Conservation (phyloP, 768 basidiomycete genomes). For the Roridomyces roridus region DNA sequence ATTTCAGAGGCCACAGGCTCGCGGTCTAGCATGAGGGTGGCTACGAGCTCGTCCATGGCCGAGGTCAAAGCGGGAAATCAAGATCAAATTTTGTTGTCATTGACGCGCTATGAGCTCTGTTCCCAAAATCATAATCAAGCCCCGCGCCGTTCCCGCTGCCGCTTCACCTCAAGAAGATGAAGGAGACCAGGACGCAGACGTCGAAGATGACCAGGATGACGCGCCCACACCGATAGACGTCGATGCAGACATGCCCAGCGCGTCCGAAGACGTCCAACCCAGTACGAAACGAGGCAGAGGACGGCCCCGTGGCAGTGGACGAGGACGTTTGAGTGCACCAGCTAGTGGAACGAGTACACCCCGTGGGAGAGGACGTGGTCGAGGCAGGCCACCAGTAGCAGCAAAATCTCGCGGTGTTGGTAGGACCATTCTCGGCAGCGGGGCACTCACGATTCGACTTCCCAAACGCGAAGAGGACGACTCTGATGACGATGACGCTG, state of each 20-base stretch:
- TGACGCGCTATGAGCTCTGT: conserved; percentile 17
- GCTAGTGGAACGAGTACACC: conserved; percentile 24
- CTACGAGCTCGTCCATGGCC: conserved; percentile 43
- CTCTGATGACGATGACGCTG: conserved; percentile 45
- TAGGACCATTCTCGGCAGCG: conserved; percentile 16
- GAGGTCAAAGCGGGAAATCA: conserved; percentile 3
- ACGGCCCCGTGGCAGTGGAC: conserved; percentile 44
- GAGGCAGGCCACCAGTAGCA: conserved; percentile 25
- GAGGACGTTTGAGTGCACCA: conserved; percentile 34
- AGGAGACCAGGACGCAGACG: conserved; percentile 43
- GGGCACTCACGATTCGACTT: conserved; percentile 27
- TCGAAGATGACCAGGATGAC: conserved; percentile 36
- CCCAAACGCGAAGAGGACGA: conserved; percentile 40
- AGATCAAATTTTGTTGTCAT: too few relatives aligned
- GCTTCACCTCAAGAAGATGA: conserved; percentile 36
- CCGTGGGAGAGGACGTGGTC: conserved; percentile 35
- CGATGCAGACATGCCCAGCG: conserved; percentile 21
- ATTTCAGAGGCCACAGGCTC: conserved; percentile 54
- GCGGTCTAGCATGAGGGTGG: conserved; percentile 41
- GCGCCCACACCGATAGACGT: conserved; percentile 36
- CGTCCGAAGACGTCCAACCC: conserved; percentile 25
- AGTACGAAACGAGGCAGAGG: conserved; percentile 40
- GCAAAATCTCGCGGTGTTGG: conserved; percentile 15
- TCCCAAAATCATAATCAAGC: conserved; percentile 59
- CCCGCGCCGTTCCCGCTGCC: conserved; percentile 34